Conservation (phyloP, 83 land plant species). For the Diphasiastrum complanatum region DNA sequence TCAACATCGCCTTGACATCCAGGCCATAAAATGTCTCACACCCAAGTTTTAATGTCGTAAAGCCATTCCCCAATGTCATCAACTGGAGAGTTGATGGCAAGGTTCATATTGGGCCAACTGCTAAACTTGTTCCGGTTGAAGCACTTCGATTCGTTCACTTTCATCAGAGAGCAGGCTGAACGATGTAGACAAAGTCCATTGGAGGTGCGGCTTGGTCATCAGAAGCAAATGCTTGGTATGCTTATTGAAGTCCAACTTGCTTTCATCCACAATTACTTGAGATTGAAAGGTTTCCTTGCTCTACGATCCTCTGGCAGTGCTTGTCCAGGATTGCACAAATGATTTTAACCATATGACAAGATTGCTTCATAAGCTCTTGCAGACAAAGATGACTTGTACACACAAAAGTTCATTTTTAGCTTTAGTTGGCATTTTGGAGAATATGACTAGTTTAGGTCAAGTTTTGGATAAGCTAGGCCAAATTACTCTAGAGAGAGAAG, state of each 20-base stretch:
- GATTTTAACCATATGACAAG: not conserved
- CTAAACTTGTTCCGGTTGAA: not conserved
- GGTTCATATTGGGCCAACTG: not conserved
- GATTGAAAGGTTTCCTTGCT: not conserved
- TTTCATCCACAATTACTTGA: not conserved
- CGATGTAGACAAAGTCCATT: not conserved
- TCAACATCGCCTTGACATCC: not conserved
- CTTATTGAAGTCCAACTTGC: not conserved
- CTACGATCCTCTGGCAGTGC: slow-evolving; percentile 7
- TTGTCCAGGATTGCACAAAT: slow-evolving; percentile 3
- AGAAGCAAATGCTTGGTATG: slow-evolving; percentile 1
- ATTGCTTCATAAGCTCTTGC: not conserved
- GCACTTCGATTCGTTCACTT: not conserved
- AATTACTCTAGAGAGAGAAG: too few species aligned
- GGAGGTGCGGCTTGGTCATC: slow-evolving; percentile 1
- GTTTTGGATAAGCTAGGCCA: too few species aligned
- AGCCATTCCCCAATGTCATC: slow-evolving; percentile 3
- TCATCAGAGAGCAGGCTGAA: not conserved
- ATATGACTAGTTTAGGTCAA: too few species aligned
- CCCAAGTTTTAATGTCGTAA: slow-evolving; percentile 14
- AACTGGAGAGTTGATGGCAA: not conserved
- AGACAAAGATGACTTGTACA: not conserved
- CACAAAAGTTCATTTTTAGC: too few species aligned
- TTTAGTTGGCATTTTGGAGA: too few species aligned
- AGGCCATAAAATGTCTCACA: not conserved